These are phyloP conservation scores for Ashbya aceris DNA, from an alignment of 1,139 yeast genomes.

Conservation along the genomic window DNA sequence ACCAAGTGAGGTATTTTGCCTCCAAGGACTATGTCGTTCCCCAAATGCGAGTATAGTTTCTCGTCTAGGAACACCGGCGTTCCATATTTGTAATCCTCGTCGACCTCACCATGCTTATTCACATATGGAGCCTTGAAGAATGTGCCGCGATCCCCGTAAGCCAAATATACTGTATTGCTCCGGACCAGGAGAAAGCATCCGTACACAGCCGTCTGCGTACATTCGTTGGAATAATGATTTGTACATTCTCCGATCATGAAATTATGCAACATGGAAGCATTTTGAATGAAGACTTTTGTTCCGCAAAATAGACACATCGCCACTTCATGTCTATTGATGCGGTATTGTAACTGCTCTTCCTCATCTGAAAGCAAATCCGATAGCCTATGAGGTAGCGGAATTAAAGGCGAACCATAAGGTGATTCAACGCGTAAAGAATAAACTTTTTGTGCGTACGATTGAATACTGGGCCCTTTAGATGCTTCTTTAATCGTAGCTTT, in stretches of 20 bases:
- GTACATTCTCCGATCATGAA: conserved; percentile 55
- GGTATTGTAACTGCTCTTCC: conserved; percentile 10
- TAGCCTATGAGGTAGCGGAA: conserved; percentile 50
- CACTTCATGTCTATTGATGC: conserved; percentile 45
- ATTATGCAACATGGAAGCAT: conserved; percentile 34
- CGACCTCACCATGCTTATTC: conserved; percentile 81
- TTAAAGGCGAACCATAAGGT: conserved; percentile 3
- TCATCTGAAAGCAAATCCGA: conserved; percentile 50
- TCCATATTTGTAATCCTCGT: conserved; percentile 63
- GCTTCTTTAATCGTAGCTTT: conserved; percentile 1
- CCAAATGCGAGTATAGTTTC: conserved; percentile 58
- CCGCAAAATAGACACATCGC: conserved; percentile 87
- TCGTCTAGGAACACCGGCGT: conserved; percentile 62
- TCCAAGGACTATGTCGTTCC: conserved; percentile 62
- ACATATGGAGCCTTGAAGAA: conserved; percentile 78
- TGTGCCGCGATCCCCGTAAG: conserved; percentile 61
- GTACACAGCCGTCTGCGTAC: conserved; percentile 45
- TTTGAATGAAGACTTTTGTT: conserved; percentile 56
- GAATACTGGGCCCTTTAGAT: neutral
- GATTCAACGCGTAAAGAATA: conserved; percentile 1
- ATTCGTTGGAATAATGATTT: conserved; percentile 51
- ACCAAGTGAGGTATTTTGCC: conserved; percentile 72
- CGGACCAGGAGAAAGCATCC: conserved; percentile 78
- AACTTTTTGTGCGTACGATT: conserved; percentile 1
- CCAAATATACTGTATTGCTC: conserved; percentile 55